A percentile compares a stretch with the other conserved stretches of the same genome.
phyloP scores from a whole-genome alignment of 495 filamentous ascomycete species.

The Penicillium pulvis region DNA sequence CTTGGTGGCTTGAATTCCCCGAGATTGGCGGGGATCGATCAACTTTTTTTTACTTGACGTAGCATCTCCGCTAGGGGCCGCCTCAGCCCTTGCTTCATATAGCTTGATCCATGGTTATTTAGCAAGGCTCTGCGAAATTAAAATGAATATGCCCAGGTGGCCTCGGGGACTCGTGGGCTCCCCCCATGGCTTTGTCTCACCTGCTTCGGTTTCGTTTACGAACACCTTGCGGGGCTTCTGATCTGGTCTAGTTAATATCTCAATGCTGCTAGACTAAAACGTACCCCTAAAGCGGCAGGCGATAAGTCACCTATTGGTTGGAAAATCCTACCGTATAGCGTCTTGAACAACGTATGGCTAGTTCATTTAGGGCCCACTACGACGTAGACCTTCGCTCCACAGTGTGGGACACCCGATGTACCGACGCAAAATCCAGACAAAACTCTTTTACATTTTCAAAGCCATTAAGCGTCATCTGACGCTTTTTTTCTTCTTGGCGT shows the following conservation, averaged over 20 bases:
- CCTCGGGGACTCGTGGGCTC: too few relatives aligned
- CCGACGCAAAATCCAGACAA: not conserved
- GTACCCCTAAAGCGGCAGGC: not conserved
- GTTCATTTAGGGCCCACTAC: not conserved
- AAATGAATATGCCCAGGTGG: too few relatives aligned
- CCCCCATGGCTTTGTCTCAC: not conserved
- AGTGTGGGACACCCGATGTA: not conserved
- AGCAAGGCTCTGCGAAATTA: too few relatives aligned
- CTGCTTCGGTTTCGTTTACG: not conserved
- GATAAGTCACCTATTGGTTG: not conserved
- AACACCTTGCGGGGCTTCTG: conserved; percentile 1
- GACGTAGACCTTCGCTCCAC: not conserved
- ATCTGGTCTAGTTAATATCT: conserved; percentile 12
- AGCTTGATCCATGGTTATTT: too few relatives aligned
- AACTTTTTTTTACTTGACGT: not conserved
- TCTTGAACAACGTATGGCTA: not conserved
- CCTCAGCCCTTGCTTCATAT: not conserved
- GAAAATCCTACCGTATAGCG: not conserved
- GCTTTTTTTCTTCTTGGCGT: not conserved
- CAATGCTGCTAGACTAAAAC: conserved; percentile 2
- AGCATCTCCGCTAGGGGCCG: not conserved
- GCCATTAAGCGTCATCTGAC: not conserved
- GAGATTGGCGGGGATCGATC: not conserved
- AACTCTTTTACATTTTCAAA: not conserved
- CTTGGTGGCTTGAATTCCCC: not conserved